Percentiles rank a stretch among this genome's conserved stretches.
These are phyloP conservation scores for Populus hybrid DNA, from an alignment of 441 rosid species.

Conservation along the genomic window DNA sequence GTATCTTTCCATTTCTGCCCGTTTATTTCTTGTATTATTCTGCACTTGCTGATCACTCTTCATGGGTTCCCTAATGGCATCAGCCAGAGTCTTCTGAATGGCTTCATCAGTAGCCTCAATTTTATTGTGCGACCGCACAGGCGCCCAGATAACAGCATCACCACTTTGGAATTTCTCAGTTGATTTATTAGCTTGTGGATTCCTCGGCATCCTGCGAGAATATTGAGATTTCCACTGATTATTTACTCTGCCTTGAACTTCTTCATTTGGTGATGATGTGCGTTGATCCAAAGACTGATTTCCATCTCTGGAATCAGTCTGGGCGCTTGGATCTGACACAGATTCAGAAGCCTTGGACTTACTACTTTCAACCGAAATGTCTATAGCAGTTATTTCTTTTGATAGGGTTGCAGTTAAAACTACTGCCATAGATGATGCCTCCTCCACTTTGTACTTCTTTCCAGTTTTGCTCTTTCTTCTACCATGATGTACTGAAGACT, in stretches of 20 bases:
- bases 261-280: constrained; percentile 51
- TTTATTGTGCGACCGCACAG: constrained; percentile 62
- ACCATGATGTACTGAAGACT: constrained; percentile 38
- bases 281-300: constrained; percentile 45
- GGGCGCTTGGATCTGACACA: constrained; percentile 25
- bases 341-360: constrained; percentile 41
- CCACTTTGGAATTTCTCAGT: constrained; percentile 46
- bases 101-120: constrained; percentile 52
- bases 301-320: constrained; percentile 39
- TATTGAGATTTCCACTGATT: constrained; percentile 68
- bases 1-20: constrained; percentile 92
- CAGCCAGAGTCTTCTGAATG: constrained; percentile 38
- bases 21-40: constrained; percentile 62
- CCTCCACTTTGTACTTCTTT: constrained; percentile 63
- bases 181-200: constrained; percentile 44
- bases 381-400: constrained; percentile 34
- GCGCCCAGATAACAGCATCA: constrained; percentile 91
- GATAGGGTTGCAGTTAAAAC: constrained; percentile 29
- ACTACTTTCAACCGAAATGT: constrained; percentile 31
- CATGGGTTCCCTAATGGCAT: constrained; percentile 30
- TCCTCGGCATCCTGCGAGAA: constrained; percentile 55
- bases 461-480: constrained; percentile 61
- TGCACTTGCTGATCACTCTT: constrained; percentile 58
- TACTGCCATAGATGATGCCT: constrained; percentile 30
- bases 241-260: constrained; percentile 44